Evolutionary conservation across 1,284 basidiomycete species (phyloP).

Genomic region (Uromyces viciae-fabae): DNA sequence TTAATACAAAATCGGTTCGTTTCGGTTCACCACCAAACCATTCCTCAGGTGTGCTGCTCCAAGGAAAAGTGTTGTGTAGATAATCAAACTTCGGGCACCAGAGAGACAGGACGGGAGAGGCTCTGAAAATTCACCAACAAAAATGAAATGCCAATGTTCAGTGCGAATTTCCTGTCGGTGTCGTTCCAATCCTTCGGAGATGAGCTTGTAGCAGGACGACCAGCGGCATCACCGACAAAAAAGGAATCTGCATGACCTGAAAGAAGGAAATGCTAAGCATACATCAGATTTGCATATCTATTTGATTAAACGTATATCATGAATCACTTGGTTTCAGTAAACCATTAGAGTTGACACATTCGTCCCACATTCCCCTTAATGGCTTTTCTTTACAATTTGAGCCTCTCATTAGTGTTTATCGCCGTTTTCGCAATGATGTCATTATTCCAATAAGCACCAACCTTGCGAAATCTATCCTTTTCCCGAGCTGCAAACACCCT

Average conservation of each 20-base stretch:
- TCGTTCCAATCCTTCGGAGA: constrained; percentile 64
- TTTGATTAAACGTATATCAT: not conserved
- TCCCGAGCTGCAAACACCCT: constrained; percentile 71
- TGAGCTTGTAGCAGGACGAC: constrained; percentile 59
- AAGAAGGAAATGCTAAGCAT: not conserved
- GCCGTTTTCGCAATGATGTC: not conserved
- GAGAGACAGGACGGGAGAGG: not conserved
- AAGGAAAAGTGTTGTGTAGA: not conserved
- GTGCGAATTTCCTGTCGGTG: constrained; percentile 61
- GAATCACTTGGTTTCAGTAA: constrained; percentile 17
- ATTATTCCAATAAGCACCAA: not conserved
- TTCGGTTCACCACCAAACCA: constrained; percentile 67
- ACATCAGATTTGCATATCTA: not conserved
- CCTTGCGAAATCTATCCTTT: constrained; percentile 73
- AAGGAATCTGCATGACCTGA: constrained; percentile 59
- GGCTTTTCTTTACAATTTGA: constrained; percentile 57
- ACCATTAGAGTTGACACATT: constrained; percentile 36
- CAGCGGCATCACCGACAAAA: constrained; percentile 87
- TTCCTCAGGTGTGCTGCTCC: constrained; percentile 60
- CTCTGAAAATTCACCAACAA: not conserved
- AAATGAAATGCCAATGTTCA: constrained; percentile 13
- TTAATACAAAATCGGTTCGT: constrained; percentile 58
- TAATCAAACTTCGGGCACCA: constrained; percentile 56
- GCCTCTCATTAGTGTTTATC: not conserved
- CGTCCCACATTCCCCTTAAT: constrained; percentile 77